These are phyloP conservation scores for Bidens hawaiensis DNA, from an alignment of 140 eudicot species.

Conservation along the genomic window DNA sequence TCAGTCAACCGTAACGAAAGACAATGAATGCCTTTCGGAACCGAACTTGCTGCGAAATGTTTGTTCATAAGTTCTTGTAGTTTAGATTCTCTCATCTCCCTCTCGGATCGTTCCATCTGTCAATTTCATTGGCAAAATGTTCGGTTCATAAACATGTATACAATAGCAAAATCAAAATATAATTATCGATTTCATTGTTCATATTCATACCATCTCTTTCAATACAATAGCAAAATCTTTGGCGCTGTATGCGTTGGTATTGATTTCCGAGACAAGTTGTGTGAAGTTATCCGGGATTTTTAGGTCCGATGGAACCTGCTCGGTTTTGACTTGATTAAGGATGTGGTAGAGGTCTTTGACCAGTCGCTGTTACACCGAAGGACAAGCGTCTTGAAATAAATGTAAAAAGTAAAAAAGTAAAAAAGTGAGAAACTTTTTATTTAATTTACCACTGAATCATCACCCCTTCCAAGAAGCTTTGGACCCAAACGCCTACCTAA, in stretches of 20 bases:
- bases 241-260: conserved; percentile 41
- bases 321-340: conserved; percentile 79
- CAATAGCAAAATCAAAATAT: no score
- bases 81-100: conserved; percentile 83
- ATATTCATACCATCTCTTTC: background rate
- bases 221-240: no score
- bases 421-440: background rate
- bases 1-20: conserved; percentile 92
- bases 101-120: conserved; percentile 86
- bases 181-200: no score
- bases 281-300: conserved; percentile 79
- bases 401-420: conserved; percentile 9
- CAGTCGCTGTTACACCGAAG: conserved; percentile 61
- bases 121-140: no score
- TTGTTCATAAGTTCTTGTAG: conserved; percentile 92
- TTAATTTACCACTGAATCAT: conserved; percentile 87
- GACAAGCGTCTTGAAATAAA: conserved; percentile 12
- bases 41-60: conserved; percentile 96
- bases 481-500: conserved; percentile 99
- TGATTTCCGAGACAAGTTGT: conserved; percentile 85
- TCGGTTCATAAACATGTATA: no score
- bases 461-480: conserved; percentile 79
- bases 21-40: conserved; percentile 96
- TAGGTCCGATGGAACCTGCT: conserved; percentile 64
- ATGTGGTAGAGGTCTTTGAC: conserved; percentile 77